Percentiles rank a stretch among this genome's conserved stretches.
phyloP scores from a whole-genome alignment of 108 stramenopile species.

The Seminavis robusta region DNA sequence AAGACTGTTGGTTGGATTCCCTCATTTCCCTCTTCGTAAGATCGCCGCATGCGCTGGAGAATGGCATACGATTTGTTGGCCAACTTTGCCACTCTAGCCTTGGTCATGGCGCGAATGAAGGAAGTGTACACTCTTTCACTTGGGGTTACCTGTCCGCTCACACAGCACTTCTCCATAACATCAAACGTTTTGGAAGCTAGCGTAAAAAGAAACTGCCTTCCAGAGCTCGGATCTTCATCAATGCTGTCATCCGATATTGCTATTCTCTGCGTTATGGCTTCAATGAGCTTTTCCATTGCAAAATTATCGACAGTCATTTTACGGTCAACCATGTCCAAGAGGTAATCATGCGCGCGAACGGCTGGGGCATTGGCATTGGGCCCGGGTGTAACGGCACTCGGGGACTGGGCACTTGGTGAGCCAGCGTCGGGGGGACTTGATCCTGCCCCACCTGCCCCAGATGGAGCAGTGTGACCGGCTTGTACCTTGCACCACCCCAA shows the following conservation, averaged over 20 bases:
- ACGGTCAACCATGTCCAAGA: conserved; percentile 34
- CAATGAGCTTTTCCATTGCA: conserved; percentile 39
- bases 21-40: conserved; percentile 7
- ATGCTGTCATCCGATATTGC: too few species aligned
- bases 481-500: conserved; percentile 34
- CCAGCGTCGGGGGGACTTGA: too few species aligned
- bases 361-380: too few species aligned
- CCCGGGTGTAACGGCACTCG: too few species aligned
- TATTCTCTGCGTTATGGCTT: conserved; percentile 27
- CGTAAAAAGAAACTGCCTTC: too few species aligned
- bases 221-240: too few species aligned
- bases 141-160: conserved; percentile 35
- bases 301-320: conserved; percentile 23
- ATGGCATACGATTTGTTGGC: conserved; percentile 45
- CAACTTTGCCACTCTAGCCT: conserved; percentile 34
- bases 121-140: conserved; percentile 63
- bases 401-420: too few species aligned
- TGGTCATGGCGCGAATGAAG: conserved; percentile 64
- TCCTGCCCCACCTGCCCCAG: too few species aligned
- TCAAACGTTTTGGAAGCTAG: conserved; percentile 43
- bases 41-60: conserved; percentile 54
- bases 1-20: conserved; percentile 39
- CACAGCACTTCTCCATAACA: conserved; percentile 42
- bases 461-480: too few species aligned
- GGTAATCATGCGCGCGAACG: conserved; percentile 15